Base-by-base conservation (phyloP, 2,329 filamentous ascomycete species). In the Colletotrichum cordylinicola region DNA sequence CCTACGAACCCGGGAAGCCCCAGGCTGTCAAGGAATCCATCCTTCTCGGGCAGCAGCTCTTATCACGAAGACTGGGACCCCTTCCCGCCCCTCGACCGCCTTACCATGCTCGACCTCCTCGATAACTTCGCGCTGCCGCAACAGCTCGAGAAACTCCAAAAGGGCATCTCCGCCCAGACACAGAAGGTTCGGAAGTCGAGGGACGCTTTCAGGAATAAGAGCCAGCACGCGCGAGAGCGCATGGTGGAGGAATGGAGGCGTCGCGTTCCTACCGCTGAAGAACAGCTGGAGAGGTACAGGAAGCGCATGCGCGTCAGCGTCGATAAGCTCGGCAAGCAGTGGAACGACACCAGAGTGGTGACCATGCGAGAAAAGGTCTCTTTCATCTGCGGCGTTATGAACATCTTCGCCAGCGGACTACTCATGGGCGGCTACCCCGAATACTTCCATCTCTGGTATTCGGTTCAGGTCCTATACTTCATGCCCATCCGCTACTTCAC, bases 341-440 rank as follows among this genome's bases (percentile, higher is more conserved):
- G 96, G 96, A 97, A 95, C 82, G 94, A 98, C 82, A 95, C 94
- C 21, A 95, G 95, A 81, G 93, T 92, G 10, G 96, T 99, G 80
- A 98, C 96, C 2, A 85, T 95, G 66, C 93, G 96, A 74, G 97
- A 99, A 87, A 99, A 99, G 89, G 88, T 98, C 65, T 96, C 96
- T 8, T 99, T 99, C 85, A 98, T 99, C 77, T 96, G 93, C 76
- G 97, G 96, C 80, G 96, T 98, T 79, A 92, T 98, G 87, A 99
- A 99, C 86, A 97, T 99, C 84, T 98, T 99, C 85, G 93, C 98
- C 83, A 98, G 95, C 79, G 97, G 96, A 74, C 98, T 98, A 84
- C 88, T 99, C 62, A 94, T 99, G 69, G 97, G 97, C 76, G 95
- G 92, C 35, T 93, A 90, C 80, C 96, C 97, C 1, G 89, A 98